Evolutionary conservation across 306 rosid genomes (phyloP), one percentile per base, ranked within the genome.

Genomic region (Casuarina equisetifolia): DNA sequence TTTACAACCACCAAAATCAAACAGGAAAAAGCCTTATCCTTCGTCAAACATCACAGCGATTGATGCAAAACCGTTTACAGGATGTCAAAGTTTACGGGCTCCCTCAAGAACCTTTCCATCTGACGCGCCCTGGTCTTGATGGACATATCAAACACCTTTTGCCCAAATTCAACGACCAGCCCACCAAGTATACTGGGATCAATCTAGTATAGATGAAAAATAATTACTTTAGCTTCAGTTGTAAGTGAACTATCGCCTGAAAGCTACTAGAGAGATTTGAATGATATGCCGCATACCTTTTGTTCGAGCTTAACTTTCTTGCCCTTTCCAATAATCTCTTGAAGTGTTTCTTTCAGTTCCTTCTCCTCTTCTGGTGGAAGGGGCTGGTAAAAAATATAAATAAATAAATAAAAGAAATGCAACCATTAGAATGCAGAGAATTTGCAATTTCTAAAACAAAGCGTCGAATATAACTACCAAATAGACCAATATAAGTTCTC

Each of bases 91-190:
- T 81, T 54, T 8, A 79, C 9, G 5, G 97, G 99, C 38, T 92
- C 92, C 67, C 91, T 87, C 85, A 95, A 91, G 83, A 86, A 82
- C 93, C 99, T 91, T 86, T 92, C 99, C 97, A 92, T 91, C 83
- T 96, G 96, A 20, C 66, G 90, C 52, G 97, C 97, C 86, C 99
- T 78, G 10, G 91, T 88, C 92, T 72, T 92, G 19, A 92, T 90
- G 51, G 98, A 96, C 96, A 92, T 90, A 85, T 96, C 99, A 40
- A 92, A 90, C 64, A 92, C 94, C 87, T 96, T 96, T 84, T 74
- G 86, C 73, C 70, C 83, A 67, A 92, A 96, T 67, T 92, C 96
- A 39, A 96, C 87, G 79, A 92, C 90, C n/a, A 92, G 71, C 46
- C 99, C 99, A 51, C 97, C 98, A 83, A 92, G 85, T 38, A 92